These are phyloP conservation scores for Solanum sitiens DNA, from an alignment of 257 asterid genomes.

Conservation along the genomic window DNA sequence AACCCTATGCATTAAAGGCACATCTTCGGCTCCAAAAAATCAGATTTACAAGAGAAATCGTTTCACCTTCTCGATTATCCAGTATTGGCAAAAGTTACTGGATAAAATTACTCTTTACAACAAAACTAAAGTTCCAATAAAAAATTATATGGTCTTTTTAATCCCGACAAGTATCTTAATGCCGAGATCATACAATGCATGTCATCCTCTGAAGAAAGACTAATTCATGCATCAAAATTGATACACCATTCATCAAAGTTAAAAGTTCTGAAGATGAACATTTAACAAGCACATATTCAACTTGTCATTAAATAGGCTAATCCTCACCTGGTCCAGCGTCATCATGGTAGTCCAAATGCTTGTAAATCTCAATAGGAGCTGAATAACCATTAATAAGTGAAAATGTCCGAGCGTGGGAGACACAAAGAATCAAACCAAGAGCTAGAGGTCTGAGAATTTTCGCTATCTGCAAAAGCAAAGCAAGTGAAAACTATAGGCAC, in stretches of 20 bases:
- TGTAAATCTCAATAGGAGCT: conserved; percentile 91
- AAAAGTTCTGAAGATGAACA: not conserved
- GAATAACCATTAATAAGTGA: conserved; percentile 89
- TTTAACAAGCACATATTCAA: not conserved
- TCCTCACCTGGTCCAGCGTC: conserved; percentile 64
- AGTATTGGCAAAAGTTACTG: not conserved
- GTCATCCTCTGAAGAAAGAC: not conserved
- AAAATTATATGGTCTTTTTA: not conserved
- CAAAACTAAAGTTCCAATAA: not conserved
- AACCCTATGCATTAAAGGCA: not conserved
- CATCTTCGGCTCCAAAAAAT: not conserved
- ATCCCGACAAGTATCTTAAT: not conserved
- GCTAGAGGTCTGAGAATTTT: conserved; percentile 62
- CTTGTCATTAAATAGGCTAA: not conserved
- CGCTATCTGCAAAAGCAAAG: conserved; percentile 56
- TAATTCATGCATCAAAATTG: not conserved
- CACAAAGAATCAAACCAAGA: conserved; percentile 87
- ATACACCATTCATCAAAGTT: not conserved
- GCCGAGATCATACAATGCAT: not conserved
- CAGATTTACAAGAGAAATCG: not conserved
- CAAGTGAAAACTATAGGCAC: not conserved
- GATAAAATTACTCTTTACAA: not conserved
- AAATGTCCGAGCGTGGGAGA: conserved; percentile 86
- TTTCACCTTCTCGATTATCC: not conserved
- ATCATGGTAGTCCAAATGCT: conserved; percentile 93